phyloP scores from a whole-genome alignment of 805 yeast genomes.

The Nakazawaea molendinolei region DNA sequence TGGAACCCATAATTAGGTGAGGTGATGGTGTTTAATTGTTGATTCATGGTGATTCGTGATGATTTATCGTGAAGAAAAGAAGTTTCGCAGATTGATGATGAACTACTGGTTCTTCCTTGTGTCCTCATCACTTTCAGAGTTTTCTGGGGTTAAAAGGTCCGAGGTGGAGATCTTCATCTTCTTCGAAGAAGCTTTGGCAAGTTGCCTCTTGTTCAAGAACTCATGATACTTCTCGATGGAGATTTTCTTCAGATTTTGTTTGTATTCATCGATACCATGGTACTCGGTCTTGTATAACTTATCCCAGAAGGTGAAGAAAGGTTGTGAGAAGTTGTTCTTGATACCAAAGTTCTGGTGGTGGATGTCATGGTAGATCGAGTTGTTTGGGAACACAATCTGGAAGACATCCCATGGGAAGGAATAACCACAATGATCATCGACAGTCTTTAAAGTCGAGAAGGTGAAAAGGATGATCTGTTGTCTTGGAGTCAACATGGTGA shows the following conservation, averaged over 20 bases:
- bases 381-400: constrained; percentile 88
- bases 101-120: constrained; percentile 2
- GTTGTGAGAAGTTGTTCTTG: constrained; percentile 89
- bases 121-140: constrained; percentile 11
- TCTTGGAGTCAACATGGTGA: constrained; percentile 62
- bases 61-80: too few species aligned
- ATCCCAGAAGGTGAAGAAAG: constrained; percentile 96
- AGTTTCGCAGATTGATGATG: too few species aligned
- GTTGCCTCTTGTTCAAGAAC: constrained; percentile 38
- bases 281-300: constrained; percentile 63
- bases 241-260: constrained; percentile 55
- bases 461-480: constrained; percentile 72
- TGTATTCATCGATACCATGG: constrained; percentile 57
- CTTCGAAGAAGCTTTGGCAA: constrained; percentile 3
- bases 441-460: constrained; percentile 92
- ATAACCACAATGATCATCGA: constrained; percentile 99
- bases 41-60: too few species aligned
- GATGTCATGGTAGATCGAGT: constrained; percentile 92
- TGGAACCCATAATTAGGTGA: too few species aligned
- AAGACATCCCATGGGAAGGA: constrained; percentile 86
- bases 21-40: too few species aligned
- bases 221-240: constrained; percentile 61
- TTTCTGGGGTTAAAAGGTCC: constrained; percentile 9
- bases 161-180: background rate
- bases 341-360: constrained; percentile 97